These are phyloP conservation scores for Asterella californica DNA, from an alignment of 225 moss, liverwort and hornwort species.

Conservation along the genomic window DNA sequence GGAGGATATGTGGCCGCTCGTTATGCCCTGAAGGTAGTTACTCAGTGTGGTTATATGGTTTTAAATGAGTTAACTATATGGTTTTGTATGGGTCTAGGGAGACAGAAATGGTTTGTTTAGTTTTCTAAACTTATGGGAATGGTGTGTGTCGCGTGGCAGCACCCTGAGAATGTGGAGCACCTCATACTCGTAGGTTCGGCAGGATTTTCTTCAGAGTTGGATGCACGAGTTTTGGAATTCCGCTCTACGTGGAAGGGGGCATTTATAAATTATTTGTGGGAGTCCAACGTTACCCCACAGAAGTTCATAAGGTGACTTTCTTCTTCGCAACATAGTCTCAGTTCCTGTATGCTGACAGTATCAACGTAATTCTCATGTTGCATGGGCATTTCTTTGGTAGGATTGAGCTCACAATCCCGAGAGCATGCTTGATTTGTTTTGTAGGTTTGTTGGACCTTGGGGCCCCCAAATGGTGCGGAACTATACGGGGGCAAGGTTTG, in stretches of 20 bases:
- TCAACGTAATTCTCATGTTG: not conserved
- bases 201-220: slow-evolving; percentile 60
- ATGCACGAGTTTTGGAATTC: slow-evolving; percentile 53
- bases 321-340: not conserved
- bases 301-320: slow-evolving; percentile 59
- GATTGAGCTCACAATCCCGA: not conserved
- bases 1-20: slow-evolving; percentile 93
- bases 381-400: not conserved
- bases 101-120: not conserved
- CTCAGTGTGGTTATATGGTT: not conserved
- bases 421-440: slow-evolving; percentile 2
- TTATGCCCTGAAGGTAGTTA: slow-evolving; percentile 79
- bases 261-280: slow-evolving; percentile 79
- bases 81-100: not conserved
- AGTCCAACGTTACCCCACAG: slow-evolving; percentile 81
- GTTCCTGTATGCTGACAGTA: not conserved
- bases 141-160: slow-evolving; percentile 40
- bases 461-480: slow-evolving; percentile 84
- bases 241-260: slow-evolving; percentile 73
- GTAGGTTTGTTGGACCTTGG: slow-evolving; percentile 84
- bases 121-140: not conserved
- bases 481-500: slow-evolving; percentile 85
- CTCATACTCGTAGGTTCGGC: slow-evolving; percentile 81
- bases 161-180: slow-evolving; percentile 96
- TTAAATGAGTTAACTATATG: not conserved